These are phyloP conservation scores for Termitomyces sp. DNA, from an alignment of 768 basidiomycete genomes.

Conservation along the genomic window DNA sequence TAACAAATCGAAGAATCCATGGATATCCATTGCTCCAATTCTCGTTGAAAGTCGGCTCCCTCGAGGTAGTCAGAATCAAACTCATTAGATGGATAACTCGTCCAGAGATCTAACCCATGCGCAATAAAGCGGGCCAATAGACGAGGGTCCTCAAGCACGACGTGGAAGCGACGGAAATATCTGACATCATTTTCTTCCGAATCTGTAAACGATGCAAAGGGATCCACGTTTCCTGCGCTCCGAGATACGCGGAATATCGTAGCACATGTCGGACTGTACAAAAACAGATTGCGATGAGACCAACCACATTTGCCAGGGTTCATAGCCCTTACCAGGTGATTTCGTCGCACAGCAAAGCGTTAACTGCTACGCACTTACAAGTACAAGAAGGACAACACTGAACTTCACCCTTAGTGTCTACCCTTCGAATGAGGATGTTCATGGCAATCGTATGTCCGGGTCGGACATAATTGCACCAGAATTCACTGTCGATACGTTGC, in stretches of 20 bases:
- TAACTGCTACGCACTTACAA: not conserved
- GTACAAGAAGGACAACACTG: conserved; percentile 4
- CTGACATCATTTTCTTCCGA: not conserved
- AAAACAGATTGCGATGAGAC: not conserved
- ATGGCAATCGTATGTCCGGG: conserved; percentile 6
- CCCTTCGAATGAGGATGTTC: conserved; percentile 1
- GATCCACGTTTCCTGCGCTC: not conserved
- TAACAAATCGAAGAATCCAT: not conserved
- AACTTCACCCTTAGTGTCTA: not conserved
- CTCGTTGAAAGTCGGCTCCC: not conserved
- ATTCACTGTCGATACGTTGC: not conserved
- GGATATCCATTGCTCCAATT: not conserved
- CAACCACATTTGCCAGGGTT: not conserved
- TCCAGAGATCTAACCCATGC: not conserved
- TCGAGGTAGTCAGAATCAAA: not conserved
- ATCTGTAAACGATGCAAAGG: not conserved
- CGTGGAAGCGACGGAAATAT: conserved; percentile 4
- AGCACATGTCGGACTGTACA: not conserved
- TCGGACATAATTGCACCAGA: not conserved
- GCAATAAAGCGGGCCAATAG: not conserved
- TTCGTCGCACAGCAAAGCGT: not conserved
- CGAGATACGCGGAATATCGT: not conserved
- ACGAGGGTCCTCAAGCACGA: not conserved
- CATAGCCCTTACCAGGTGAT: conserved; percentile 1
- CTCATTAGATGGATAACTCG: not conserved